These are phyloP conservation scores for Fusarium drepaniforme DNA, from an alignment of 2,329 filamentous ascomycete genomes.

Conservation along the genomic window DNA sequence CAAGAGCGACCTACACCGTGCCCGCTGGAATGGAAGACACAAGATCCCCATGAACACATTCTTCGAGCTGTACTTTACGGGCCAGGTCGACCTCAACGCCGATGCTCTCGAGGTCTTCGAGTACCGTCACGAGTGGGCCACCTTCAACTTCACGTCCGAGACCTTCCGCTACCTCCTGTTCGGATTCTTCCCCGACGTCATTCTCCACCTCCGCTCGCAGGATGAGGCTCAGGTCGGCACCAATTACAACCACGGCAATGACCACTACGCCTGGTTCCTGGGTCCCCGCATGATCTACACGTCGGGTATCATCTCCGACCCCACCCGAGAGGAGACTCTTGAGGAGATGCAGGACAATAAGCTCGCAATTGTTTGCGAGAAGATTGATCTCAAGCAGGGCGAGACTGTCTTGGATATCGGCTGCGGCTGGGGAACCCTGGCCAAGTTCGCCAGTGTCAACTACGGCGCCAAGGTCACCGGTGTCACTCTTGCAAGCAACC, in stretches of 20 bases:
- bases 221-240: conserved; percentile 96
- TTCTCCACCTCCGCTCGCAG: conserved; percentile 90
- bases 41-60: conserved; percentile 91
- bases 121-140: conserved; percentile 95
- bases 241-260: conserved; percentile 95
- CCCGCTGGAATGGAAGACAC: conserved; percentile 78
- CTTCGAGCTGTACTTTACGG: conserved; percentile 94
- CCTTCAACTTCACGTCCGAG: conserved; percentile 85
- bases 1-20: conserved; percentile 66
- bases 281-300: conserved; percentile 98
- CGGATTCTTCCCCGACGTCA: conserved; percentile 84
- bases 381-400: conserved; percentile 83
- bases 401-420: conserved; percentile 91
- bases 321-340: conserved; percentile 86
- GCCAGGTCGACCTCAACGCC: conserved; percentile 91
- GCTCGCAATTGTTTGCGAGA: conserved; percentile 91
- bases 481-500: conserved; percentile 91
- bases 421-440: conserved; percentile 94
- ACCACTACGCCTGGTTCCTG: conserved; percentile 97
- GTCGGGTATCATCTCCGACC: conserved; percentile 88
- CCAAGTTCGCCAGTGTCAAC: conserved; percentile 89
- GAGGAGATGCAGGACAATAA: conserved; percentile 98
- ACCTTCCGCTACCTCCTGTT: conserved; percentile 88
- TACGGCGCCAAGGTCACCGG: conserved; percentile 87
- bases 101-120: conserved; percentile 88